Conservation (phyloP, 495 filamentous ascomycete genomes). For the Lepidopterella palustris region DNA sequence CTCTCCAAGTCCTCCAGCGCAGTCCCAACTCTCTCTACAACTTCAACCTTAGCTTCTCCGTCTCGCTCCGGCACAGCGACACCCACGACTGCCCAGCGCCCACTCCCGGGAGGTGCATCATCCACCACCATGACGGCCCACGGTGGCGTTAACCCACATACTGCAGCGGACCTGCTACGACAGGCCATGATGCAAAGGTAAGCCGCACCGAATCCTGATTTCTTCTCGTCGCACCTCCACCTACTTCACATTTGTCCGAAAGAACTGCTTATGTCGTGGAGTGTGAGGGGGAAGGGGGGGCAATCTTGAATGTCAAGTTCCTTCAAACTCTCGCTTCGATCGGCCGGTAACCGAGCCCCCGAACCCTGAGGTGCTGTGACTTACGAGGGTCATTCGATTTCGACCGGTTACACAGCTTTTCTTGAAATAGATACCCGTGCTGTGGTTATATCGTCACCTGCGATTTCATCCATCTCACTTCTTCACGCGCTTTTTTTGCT, state of each 20-base stretch:
- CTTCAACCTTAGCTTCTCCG: neutral
- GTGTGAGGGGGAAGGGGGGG: neutral
- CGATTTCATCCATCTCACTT: neutral
- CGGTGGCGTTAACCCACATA: constrained; percentile 41
- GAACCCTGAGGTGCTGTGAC: neutral
- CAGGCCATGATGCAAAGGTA: constrained; percentile 47
- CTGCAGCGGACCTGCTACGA: constrained; percentile 49
- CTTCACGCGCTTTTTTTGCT: neutral
- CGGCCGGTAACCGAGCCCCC: constrained; percentile 6
- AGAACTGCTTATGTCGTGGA: too few relatives aligned
- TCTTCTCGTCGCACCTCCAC: neutral
- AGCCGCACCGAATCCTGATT: constrained; percentile 22
- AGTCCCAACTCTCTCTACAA: constrained; percentile 23
- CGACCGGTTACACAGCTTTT: constrained; percentile 20
- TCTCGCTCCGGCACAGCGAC: constrained; percentile 1
- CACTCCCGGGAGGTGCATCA: constrained; percentile 11
- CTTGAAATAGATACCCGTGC: constrained; percentile 13
- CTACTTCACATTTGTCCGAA: neutral
- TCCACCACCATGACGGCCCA: constrained; percentile 13
- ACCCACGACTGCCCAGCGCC: constrained; percentile 7
- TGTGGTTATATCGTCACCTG: too few relatives aligned
- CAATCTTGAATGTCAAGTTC: neutral
- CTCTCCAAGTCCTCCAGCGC: constrained; percentile 16
- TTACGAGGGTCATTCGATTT: constrained; percentile 6
- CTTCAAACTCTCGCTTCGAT: constrained; percentile 1